Conservation (phyloP, 306 rosid genomes). For the Calophaca sinica region DNA sequence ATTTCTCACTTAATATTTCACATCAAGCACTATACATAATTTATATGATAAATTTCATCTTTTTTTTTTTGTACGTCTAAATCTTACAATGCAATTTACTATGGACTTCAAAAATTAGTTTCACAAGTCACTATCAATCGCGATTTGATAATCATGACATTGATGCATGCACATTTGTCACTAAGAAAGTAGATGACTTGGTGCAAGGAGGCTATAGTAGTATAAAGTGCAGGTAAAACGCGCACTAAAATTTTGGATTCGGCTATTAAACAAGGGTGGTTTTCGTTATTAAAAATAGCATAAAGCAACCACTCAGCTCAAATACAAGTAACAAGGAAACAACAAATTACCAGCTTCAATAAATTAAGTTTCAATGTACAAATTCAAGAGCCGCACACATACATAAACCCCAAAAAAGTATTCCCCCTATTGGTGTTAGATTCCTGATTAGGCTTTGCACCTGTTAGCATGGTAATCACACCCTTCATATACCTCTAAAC, state of each 20-base stretch:
- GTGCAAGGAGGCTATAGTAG: not conserved
- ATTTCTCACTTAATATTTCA: too few relatives aligned
- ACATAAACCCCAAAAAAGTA: not conserved
- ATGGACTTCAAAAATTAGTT: not conserved
- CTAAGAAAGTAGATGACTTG: not conserved
- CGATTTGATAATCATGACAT: not conserved
- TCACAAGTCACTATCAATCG: not conserved
- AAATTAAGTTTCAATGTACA: slow-evolving; percentile 39
- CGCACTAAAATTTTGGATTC: not conserved
- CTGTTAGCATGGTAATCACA: slow-evolving; percentile 75
- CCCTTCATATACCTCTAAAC: slow-evolving; percentile 79
- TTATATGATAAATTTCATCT: too few relatives aligned
- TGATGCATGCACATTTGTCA: not conserved
- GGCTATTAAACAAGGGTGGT: not conserved
- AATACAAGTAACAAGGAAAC: not conserved
- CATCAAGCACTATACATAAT: not conserved
- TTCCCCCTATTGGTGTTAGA: slow-evolving; percentile 13
- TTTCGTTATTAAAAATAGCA: not conserved
- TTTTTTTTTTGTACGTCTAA: not conserved
- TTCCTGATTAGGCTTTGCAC: slow-evolving; percentile 56
- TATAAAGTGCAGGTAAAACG: not conserved
- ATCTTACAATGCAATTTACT: not conserved
- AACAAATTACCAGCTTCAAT: slow-evolving; percentile 20
- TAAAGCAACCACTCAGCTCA: not conserved
- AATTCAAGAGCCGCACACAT: not conserved